Base-by-base conservation (phyloP, 1,284 basidiomycete genomes). In the Apiotrichum veenhuisii region DNA sequence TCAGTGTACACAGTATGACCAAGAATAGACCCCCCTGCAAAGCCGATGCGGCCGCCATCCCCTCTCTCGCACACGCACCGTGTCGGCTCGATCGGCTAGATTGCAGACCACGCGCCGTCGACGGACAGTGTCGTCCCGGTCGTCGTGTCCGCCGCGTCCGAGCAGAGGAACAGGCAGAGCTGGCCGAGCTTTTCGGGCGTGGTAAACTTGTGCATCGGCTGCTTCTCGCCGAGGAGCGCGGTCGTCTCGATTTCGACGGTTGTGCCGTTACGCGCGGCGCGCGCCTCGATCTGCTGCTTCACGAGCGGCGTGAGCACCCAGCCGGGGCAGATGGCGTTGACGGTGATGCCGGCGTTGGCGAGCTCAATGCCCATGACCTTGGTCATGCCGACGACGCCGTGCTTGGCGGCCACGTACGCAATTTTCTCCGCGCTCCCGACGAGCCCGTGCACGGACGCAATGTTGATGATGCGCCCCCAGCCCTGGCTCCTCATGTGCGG, bases 281-380 rank as follows among this genome's bases (percentile, higher is more conserved):
- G 47, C 15, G 42, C 48, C 22, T 41, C 48, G 37, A 58, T 50
- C 57, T 58, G 57, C 38, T 25, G 1, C 27, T 23, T 10, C 11
- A 54, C 57, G 10, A 58, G 49, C 22, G 57, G 57, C 18, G 57
- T 58, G 18, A 40, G 23, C 14, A 58, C 52, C 57, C 57, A 58
- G 12, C 57, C 57, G 22, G 57, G 57, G 15, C 57, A 58, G 37
- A 58, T 58, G 23, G 52, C 49, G 48, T 58, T 58, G 47, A 41
- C 57, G 1, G 57, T 58, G 27, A 58, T 42, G n/a, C 49, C 49
- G 8, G 7, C 12, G 38, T 58, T 50, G 20, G 57, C 57, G 18
- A 40, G 50, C 38, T 58, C 57, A 27, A 54, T 33, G 18, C 51
- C 57, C 8, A 47, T n/a, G 36, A 51, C 57, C 38, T 54, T 58